These are phyloP conservation scores for Kodamaea jinghongensis DNA, from an alignment of 805 yeast genomes.

Conservation along the genomic window DNA sequence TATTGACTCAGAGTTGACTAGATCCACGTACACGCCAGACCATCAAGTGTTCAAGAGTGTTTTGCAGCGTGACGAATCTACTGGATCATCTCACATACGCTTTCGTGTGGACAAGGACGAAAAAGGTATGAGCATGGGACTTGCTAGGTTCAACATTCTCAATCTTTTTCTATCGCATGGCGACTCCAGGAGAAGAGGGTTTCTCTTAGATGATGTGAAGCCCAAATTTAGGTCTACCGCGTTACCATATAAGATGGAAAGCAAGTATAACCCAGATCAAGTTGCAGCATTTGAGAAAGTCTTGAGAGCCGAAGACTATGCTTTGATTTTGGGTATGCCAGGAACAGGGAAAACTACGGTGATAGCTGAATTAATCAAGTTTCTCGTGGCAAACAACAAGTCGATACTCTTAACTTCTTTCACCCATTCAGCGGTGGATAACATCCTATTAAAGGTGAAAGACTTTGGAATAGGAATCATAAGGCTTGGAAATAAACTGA, in stretches of 20 bases:
- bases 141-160: slow-evolving; percentile 73
- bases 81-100: slow-evolving; percentile 2
- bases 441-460: slow-evolving; percentile 72
- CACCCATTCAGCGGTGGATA: slow-evolving; percentile 96
- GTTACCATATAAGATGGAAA: slow-evolving; percentile 15
- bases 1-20: slow-evolving; percentile 37
- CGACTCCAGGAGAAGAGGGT: slow-evolving; percentile 42
- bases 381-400: slow-evolving; percentile 58
- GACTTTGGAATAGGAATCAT: slow-evolving; percentile 43
- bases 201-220: slow-evolving; percentile 51
- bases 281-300: slow-evolving; percentile 62
- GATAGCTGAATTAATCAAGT: slow-evolving; percentile 68
- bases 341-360: slow-evolving; percentile 96
- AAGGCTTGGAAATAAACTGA: slow-evolving; percentile 60
- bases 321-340: slow-evolving; percentile 92
- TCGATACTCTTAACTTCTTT: slow-evolving; percentile 78
- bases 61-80: slow-evolving; percentile 19
- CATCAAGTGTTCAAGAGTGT: slow-evolving; percentile 55
- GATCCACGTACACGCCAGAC: slow-evolving; percentile 39
- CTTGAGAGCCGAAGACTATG: slow-evolving; percentile 66
- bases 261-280: slow-evolving; percentile 63
- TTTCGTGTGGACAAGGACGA: slow-evolving; percentile 83
- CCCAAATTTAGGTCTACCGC: slow-evolving; percentile 42
- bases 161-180: slow-evolving; percentile 59
- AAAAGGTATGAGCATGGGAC: slow-evolving; percentile 66